Conservation (phyloP, 495 filamentous ascomycete genomes). For the Neurospora sp. region DNA sequence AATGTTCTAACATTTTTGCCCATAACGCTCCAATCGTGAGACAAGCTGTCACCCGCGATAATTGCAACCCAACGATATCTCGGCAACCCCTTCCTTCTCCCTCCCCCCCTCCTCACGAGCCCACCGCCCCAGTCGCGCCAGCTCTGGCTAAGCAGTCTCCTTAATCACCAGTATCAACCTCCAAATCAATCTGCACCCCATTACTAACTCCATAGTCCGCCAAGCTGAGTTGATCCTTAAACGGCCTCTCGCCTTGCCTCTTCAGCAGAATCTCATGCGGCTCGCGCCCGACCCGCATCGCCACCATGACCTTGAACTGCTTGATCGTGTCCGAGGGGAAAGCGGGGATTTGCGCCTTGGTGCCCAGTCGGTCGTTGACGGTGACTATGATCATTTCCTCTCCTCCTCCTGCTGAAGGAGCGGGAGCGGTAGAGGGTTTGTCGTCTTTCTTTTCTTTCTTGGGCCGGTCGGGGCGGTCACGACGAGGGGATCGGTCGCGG, state of each 20-base stretch:
- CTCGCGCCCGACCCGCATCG: constrained; percentile 73
- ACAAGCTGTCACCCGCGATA: background rate
- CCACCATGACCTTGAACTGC: constrained; percentile 84
- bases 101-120: no score
- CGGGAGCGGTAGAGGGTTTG: constrained; percentile 12
- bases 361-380: constrained; percentile 85
- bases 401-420: constrained; percentile 13
- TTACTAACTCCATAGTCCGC: constrained; percentile 85
- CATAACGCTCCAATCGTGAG: background rate
- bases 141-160: background rate
- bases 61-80: no score
- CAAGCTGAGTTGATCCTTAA: constrained; percentile 78
- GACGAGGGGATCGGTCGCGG: constrained; percentile 19
- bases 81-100: no score
- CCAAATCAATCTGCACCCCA: constrained; percentile 82
- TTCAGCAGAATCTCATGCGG: constrained; percentile 87
- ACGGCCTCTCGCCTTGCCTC: constrained; percentile 81
- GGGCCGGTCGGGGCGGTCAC: constrained; percentile 3
- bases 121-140: no score
- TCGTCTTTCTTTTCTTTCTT: background rate
- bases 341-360: constrained; percentile 82
- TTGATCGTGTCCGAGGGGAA: constrained; percentile 70
- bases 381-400: constrained; percentile 88
- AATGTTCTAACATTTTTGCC: background rate
- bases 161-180: constrained; percentile 71